Evolutionary conservation across 768 basidiomycete genomes (phyloP), one percentile per base, ranked within the genome.

Genomic region (Boletellus ananas): DNA sequence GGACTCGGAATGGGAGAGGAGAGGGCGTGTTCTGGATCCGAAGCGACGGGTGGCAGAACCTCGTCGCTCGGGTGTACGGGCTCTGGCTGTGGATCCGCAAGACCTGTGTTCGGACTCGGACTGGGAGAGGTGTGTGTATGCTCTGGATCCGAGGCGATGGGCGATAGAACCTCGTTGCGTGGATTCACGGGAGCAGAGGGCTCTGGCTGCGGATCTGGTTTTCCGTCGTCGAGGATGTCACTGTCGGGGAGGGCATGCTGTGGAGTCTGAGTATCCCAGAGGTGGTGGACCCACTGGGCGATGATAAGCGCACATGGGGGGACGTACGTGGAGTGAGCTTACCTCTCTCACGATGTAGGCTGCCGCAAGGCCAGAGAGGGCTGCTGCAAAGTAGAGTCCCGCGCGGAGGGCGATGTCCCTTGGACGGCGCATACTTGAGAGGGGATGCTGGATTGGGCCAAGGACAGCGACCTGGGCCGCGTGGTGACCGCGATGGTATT

Each of bases 281-380:
- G 38, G 20, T 13, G 54, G 4, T 48, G 40, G 3, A 46, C 18
- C 53, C 58, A 60, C 62, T 64, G 51, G 1, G 12, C 18, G 4
- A 4, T 3, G 43, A 38, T 45, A 16, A 34, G 47, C 4, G 29
- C 3, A 17, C 14, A 35, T 0, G 17, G 13, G 16, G 33, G 2
- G n/a, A 0, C 0, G 31, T 4, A 3, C 1, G 6, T 13, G 4
- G 33, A 44, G 18, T 9, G 13, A 1, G 35, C 58, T 11, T 5
- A 66, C 63, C 56, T 55, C 41, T 40, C 43, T 55, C 3, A 65
- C 9, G 31, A 55, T 25, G 44, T 65, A 64, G 1, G 54, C 63
- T 0, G 58, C 58, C 0, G 61, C 58, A 33, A 63, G n/a, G 14
- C 62, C 50, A 2, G 62, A 49, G 54, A 64, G 21, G 20, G 56